A percentile compares a stretch with the other conserved stretches of the same genome.
phyloP scores from a whole-genome alignment of 805 yeast genomes.

The Yarrowia sp. region DNA sequence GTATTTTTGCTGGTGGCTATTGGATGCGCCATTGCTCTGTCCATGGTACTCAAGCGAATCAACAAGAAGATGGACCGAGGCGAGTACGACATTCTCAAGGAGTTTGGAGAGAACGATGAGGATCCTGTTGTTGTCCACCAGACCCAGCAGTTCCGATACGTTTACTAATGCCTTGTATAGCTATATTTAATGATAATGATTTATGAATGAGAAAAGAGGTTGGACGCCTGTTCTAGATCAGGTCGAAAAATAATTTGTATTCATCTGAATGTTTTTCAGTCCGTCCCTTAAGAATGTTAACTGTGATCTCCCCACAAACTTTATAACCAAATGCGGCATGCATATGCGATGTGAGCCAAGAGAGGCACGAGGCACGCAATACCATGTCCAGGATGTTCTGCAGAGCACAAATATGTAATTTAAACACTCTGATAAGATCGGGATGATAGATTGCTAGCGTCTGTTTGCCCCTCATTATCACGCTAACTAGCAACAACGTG shows the following conservation, averaged over 20 bases:
- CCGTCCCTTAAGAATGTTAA: too few species aligned
- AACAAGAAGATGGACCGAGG: slow-evolving; percentile 30
- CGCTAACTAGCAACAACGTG: not conserved
- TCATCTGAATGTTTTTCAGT: too few species aligned
- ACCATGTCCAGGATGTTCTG: too few species aligned
- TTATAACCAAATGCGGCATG: not conserved
- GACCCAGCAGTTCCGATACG: slow-evolving; percentile 7
- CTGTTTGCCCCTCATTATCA: too few species aligned
- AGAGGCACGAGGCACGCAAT: not conserved
- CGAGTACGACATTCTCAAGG: slow-evolving; percentile 25
- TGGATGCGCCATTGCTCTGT: not conserved
- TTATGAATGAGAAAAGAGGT: not conserved
- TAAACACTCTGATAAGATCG: not conserved
- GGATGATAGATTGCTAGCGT: not conserved
- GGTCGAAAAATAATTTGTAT: too few species aligned
- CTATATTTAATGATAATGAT: not conserved
- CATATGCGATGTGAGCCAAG: slow-evolving; percentile 1
- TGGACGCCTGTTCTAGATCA: too few species aligned
- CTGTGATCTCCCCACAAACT: too few species aligned
- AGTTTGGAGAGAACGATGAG: slow-evolving; percentile 27
- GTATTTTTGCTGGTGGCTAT: slow-evolving; percentile 28
- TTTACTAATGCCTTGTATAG: not conserved
- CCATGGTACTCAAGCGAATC: slow-evolving; percentile 20
- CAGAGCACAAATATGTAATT: not conserved
- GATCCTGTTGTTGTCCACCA: slow-evolving; percentile 1